A percentile compares a stretch with the other conserved stretches of the same genome.
Conservation (phyloP, 2,329 filamentous ascomycete species). For the Pezicula radicicola region DNA sequence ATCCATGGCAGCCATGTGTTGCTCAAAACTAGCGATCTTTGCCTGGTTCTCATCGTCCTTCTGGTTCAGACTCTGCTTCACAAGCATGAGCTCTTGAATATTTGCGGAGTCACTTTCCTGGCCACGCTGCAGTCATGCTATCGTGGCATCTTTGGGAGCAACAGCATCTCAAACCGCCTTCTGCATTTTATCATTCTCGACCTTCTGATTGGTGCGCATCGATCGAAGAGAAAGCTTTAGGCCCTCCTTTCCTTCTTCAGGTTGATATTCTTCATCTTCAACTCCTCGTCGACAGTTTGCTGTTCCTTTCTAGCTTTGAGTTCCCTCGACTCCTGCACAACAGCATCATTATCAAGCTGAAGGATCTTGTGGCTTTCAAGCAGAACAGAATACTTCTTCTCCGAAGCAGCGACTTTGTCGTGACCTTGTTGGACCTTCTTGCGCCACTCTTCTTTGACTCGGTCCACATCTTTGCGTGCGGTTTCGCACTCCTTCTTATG, state of each 20-base stretch:
- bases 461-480: neutral
- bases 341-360: conserved; percentile 1
- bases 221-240: neutral
- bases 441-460: neutral
- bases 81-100: neutral
- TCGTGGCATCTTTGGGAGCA: neutral
- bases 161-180: neutral
- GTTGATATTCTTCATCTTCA: neutral
- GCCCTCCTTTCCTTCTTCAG: neutral
- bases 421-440: neutral
- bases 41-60: neutral
- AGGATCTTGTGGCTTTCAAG: neutral
- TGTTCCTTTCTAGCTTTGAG: neutral
- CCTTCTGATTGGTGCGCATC: neutral
- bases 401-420: neutral
- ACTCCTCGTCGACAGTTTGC: neutral
- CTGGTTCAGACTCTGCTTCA: neutral
- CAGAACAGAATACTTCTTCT: neutral
- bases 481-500: neutral
- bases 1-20: neutral
- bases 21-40: neutral
- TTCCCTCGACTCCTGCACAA: neutral
- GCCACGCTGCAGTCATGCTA: neutral
- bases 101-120: neutral
- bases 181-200: neutral